Percentiles rank a stretch among this genome's conserved stretches.
Conservation (phyloP, 2,329 filamentous ascomycete species). For the Neopestalotiopsis sp. region DNA sequence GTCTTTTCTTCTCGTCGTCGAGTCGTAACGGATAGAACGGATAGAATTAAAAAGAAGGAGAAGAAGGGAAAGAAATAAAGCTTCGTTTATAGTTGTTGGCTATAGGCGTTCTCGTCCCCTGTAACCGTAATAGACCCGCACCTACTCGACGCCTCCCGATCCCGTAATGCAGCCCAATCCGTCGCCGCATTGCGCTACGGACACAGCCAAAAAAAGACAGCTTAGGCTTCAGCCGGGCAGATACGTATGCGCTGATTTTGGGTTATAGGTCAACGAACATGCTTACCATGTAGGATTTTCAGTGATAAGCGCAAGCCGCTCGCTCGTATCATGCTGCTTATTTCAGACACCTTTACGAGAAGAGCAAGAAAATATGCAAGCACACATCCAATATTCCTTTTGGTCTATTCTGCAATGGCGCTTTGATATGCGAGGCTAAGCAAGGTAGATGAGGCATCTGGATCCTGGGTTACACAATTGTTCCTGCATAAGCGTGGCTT, state of each 20-base stretch:
- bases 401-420: not conserved
- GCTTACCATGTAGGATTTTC: not conserved
- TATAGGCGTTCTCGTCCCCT: not conserved
- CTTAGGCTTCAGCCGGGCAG: not conserved
- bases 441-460: not conserved
- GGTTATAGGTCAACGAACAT: not conserved
- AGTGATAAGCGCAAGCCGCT: not conserved
- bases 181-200: not conserved
- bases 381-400: not conserved
- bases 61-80: not conserved
- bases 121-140: too few relatives aligned
- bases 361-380: not conserved
- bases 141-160: too few relatives aligned
- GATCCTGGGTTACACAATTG: not conserved
- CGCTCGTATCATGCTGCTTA: not conserved
- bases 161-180: too few relatives aligned
- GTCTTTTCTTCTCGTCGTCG: not conserved
- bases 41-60: not conserved
- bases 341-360: not conserved
- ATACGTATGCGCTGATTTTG: not conserved
- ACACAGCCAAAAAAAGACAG: not conserved
- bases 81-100: not conserved
- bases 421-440: not conserved
- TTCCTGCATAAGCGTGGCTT: constrained; percentile 1
- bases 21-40: not conserved